Evolutionary conservation across 768 basidiomycete genomes (phyloP).

Genomic region (Tremella yokohamensis): DNA sequence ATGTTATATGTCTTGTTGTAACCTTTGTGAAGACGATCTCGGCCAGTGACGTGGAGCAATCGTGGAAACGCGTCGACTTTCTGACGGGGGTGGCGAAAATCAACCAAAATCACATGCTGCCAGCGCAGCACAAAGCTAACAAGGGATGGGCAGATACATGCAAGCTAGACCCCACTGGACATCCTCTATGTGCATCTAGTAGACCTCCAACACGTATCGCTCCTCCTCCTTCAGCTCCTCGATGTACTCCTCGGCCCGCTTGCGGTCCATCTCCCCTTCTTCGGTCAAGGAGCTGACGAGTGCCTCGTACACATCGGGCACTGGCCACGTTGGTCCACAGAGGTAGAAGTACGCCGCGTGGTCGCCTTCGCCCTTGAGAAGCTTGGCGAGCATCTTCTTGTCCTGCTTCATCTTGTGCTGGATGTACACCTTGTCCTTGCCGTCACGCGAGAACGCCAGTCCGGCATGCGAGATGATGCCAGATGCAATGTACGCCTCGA

Average conservation of each 20-base stretch:
- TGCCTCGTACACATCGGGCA: conserved; percentile 93
- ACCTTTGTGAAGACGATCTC: no score
- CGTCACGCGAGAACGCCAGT: conserved; percentile 93
- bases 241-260: conserved; percentile 71
- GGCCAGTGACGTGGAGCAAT: no score
- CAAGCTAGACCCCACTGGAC: no score
- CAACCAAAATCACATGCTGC: no score
- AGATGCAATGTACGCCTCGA: conserved; percentile 86
- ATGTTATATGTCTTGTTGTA: no score
- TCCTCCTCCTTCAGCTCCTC: conserved; percentile 85
- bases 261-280: conserved; percentile 63
- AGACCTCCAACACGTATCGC: conserved; percentile 92
- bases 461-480: conserved; percentile 83
- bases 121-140: no score
- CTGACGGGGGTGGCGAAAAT: no score
- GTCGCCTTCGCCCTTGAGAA: conserved; percentile 59
- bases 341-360: conserved; percentile 71
- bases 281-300: conserved; percentile 74
- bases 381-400: conserved; percentile 67
- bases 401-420: conserved; percentile 98
- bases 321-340: conserved; percentile 99
- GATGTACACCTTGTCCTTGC: conserved; percentile 90
- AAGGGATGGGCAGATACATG: no score
- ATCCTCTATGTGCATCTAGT: conserved; percentile 20
- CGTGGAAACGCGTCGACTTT: no score